Base-by-base conservation (phyloP, 164 flowering plant genomes). In the Santalum album region DNA sequence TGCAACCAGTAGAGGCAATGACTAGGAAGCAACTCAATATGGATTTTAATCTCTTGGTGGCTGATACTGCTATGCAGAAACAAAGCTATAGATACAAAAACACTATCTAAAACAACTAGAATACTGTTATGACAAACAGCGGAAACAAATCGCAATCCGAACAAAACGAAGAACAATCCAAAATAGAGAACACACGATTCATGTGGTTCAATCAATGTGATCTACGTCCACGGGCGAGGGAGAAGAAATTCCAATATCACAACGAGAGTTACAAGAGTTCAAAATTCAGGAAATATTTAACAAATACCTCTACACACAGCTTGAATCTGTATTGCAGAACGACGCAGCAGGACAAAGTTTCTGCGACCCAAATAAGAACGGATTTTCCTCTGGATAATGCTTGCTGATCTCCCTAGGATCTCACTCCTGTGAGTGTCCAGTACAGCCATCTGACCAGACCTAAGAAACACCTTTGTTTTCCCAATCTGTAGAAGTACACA, bases 1-100 rank as follows among this genome's bases (percentile, higher is more conserved):
- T 92, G 72, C 32, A 73, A 53, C 16, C n/a, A 64, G 35, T 25
- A 49, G 1, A 69, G 12, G 63, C 20, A 48, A 43, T 54, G 25
- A 23, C 27, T 50, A 40, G 21, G 15, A 21, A 7, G 6, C 1
- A 40, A 21, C 19, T 49, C 17, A 3, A 40, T 27, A 27, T 10
- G 22, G 14, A 16, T 50, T 29, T 7, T 17, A 47, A 40, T 27
- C 23, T 32, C n/a, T 29, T 25, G 35, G 32, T n/a, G n/a, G n/a
- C n/a, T n/a, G n/a, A n/a, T n/a, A n/a, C n/a, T n/a, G n/a, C n/a
- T n/a, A 24, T 4, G 26, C 12, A 18, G 9, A 18, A n/a, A 20
- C 2, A 46, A 7, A 46, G 26, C 23, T 9, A n/a, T 4, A 46
- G 23, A 46, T 0, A 9, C 50, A 18, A 1, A 46, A 46, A n/a